Evolutionary conservation across 352 stramenopile genomes (phyloP).

Genomic region (Globisporangium abappressorium): DNA sequence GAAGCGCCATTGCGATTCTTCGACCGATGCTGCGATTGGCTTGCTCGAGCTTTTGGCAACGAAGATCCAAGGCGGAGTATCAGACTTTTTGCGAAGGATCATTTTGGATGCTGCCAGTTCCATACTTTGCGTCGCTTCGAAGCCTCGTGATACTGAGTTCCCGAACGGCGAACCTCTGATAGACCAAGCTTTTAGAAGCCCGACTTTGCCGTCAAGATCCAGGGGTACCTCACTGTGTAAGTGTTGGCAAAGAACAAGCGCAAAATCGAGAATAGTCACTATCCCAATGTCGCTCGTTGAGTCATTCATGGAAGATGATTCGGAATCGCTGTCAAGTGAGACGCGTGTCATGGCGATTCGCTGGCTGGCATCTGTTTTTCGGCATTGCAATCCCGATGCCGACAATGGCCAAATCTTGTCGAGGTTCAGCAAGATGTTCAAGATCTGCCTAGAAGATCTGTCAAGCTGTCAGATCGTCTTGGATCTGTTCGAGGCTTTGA

Average conservation of each 20-base stretch:
- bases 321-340: conserved; percentile 7
- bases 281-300: conserved; percentile 36
- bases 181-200: conserved; percentile 1
- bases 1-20: conserved; percentile 26
- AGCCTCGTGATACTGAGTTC: not conserved
- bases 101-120: conserved; percentile 34
- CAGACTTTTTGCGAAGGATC: conserved; percentile 21
- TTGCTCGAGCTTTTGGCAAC: conserved; percentile 38
- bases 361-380: conserved; percentile 33
- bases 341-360: conserved; percentile 24
- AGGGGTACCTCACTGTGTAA: conserved; percentile 2
- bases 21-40: conserved; percentile 35
- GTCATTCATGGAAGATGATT: conserved; percentile 5
- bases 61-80: conserved; percentile 32
- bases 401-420: conserved; percentile 21
- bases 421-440: conserved; percentile 19
- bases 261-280: conserved; percentile 11
- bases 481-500: conserved; percentile 12
- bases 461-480: conserved; percentile 8
- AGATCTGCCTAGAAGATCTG: conserved; percentile 3
- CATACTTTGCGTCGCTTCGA: conserved; percentile 31
- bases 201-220: not conserved
- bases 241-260: conserved; percentile 5
- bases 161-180: not conserved
- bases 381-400: conserved; percentile 41